These are phyloP conservation scores for Cladosporium sp. DNA, from an alignment of 2,329 filamentous ascomycete species.

Conservation along the genomic window DNA sequence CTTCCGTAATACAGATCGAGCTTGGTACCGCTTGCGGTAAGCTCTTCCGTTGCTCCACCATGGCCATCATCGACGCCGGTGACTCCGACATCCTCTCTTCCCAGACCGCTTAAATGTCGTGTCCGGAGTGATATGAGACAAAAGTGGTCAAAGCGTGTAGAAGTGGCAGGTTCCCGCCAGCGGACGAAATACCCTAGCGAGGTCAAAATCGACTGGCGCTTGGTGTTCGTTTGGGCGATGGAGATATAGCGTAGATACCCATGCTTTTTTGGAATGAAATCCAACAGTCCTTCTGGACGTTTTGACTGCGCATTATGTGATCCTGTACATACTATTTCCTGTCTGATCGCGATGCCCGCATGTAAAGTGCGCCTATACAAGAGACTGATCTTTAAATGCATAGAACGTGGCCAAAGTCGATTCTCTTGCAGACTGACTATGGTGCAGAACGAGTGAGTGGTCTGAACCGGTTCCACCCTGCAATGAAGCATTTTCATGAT, in stretches of 20 bases:
- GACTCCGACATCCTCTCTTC: constrained; percentile 66
- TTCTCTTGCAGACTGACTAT: too few relatives aligned
- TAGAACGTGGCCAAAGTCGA: too few relatives aligned
- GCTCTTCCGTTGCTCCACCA: constrained; percentile 92
- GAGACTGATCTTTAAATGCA: too few relatives aligned
- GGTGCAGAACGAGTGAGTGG: too few relatives aligned
- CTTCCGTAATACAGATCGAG: constrained; percentile 68
- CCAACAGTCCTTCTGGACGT: constrained; percentile 9
- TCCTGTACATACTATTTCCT: too few relatives aligned
- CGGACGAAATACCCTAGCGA: constrained; percentile 1
- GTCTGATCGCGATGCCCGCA: too few relatives aligned
- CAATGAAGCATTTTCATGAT: too few relatives aligned
- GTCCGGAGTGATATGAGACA: constrained; percentile 6
- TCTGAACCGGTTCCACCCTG: too few relatives aligned
- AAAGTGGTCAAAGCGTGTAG: constrained; percentile 12
- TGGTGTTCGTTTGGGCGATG: constrained; percentile 3
- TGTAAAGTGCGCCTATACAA: too few relatives aligned
- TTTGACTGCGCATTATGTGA: background rate
- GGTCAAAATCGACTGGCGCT: constrained; percentile 8
- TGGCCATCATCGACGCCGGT: constrained; percentile 15
- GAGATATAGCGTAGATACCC: constrained; percentile 12
- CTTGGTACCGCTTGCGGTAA: constrained; percentile 98
- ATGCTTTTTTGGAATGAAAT: constrained; percentile 10
- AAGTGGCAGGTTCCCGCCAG: constrained; percentile 1
- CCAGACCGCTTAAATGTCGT: constrained; percentile 44